Evolutionary conservation across 176 grass and related monocot genomes (phyloP).

Genomic region (Olyra latifolia): DNA sequence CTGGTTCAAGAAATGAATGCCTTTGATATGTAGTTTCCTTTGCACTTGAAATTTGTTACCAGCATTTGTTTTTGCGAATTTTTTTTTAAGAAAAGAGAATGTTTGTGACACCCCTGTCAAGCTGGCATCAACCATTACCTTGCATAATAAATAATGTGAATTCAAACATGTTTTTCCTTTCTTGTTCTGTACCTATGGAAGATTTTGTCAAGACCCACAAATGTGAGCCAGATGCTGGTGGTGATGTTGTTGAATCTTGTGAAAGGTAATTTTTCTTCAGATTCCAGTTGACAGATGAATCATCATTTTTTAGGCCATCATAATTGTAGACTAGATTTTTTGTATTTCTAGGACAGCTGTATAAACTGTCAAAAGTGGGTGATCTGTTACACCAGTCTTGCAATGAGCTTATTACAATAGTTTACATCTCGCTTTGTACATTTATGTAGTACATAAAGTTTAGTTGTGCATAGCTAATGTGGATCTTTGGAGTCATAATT

Average conservation of each 20-base stretch:
- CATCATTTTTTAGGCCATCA: background rate
- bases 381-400: background rate
- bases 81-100: background rate
- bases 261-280: slow-evolving; percentile 53
- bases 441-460: background rate
- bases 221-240: slow-evolving; percentile 77
- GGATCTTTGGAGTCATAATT: background rate
- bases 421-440: background rate
- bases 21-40: background rate
- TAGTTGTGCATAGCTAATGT: background rate
- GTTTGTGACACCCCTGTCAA: background rate
- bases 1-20: background rate
- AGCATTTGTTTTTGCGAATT: background rate
- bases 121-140: background rate
- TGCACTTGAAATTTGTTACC: background rate
- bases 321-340: background rate
- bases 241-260: slow-evolving; percentile 60
- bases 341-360: background rate
- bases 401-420: background rate
- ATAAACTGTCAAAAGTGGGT: background rate
- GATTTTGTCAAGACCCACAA: slow-evolving; percentile 61
- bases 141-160: background rate
- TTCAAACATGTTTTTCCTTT: slow-evolving; percentile 17
- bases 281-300: background rate
- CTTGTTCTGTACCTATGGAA: slow-evolving; percentile 54